Conservation (phyloP, 225 moss, liverwort and hornwort species). For the Straminergon stramineum region DNA sequence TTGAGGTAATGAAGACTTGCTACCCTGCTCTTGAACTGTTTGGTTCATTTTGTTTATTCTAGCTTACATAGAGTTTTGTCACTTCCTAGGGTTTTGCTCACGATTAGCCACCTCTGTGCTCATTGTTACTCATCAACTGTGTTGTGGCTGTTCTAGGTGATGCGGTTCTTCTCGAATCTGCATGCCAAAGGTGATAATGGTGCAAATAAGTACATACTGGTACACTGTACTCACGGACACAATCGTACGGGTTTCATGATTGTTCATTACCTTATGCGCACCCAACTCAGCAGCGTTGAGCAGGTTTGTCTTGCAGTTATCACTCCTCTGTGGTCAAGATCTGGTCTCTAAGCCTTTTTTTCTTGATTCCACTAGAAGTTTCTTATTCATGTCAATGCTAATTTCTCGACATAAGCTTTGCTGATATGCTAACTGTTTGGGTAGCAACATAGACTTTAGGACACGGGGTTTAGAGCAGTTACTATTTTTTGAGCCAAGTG, state of each 20-base stretch:
- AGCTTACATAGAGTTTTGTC: neutral
- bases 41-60: neutral
- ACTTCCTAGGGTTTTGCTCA: neutral
- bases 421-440: neutral
- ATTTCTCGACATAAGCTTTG: neutral
- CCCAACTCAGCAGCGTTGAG: conserved; percentile 55
- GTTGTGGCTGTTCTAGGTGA: conserved; percentile 43
- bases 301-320: conserved; percentile 31
- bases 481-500: neutral
- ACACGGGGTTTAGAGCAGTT: neutral
- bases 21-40: neutral
- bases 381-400: neutral
- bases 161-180: conserved; percentile 57
- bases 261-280: conserved; percentile 92
- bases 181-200: conserved; percentile 34
- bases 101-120: neutral
- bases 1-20: conserved; percentile 45
- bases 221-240: conserved; percentile 97
- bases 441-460: neutral
- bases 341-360: neutral
- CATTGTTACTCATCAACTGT: neutral
- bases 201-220: conserved; percentile 66
- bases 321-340: neutral
- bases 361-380: neutral
- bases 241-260: conserved; percentile 99